These are phyloP conservation scores for Reutealis trisperma DNA, from an alignment of 345 rosid genomes.

Conservation along the genomic window DNA sequence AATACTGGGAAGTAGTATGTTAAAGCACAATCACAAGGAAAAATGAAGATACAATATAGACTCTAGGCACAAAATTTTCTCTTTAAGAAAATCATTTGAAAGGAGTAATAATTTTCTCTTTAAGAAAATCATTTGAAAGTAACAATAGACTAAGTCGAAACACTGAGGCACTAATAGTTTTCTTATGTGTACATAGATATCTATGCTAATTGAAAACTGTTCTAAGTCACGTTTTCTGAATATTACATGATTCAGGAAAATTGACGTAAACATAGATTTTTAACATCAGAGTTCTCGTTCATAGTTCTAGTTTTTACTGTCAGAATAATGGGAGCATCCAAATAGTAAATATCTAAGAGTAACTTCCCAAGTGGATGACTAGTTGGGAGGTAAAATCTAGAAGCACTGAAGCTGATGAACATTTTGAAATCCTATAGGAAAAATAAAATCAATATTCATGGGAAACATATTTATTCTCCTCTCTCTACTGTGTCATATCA, in stretches of 20 bases:
- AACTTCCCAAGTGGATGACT: conserved; percentile 2
- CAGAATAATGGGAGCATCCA: not conserved
- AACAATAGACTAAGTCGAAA: not conserved
- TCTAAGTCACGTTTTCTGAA: not conserved
- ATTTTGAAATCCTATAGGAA: not conserved
- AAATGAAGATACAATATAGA: not conserved
- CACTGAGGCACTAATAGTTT: not conserved
- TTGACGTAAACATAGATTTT: not conserved
- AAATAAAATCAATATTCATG: not conserved
- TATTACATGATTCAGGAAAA: not conserved
- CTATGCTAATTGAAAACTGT: not conserved
- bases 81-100: not conserved
- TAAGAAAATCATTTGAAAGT: not conserved
- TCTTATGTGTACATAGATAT: not conserved
- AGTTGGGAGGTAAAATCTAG: not conserved
- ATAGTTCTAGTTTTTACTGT: not conserved
- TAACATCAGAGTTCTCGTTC: not conserved
- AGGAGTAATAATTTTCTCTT: not conserved
- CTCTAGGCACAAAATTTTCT: not conserved
- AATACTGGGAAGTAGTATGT: not conserved
- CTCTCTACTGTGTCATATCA: not conserved
- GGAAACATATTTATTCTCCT: not conserved
- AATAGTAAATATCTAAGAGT: not conserved
- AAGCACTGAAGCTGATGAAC: not conserved
- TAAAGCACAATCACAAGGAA: not conserved